These are phyloP conservation scores for Edhazardia aedis DNA, from an alignment of 371 early-diverging fungal species.

Conservation along the genomic window DNA sequence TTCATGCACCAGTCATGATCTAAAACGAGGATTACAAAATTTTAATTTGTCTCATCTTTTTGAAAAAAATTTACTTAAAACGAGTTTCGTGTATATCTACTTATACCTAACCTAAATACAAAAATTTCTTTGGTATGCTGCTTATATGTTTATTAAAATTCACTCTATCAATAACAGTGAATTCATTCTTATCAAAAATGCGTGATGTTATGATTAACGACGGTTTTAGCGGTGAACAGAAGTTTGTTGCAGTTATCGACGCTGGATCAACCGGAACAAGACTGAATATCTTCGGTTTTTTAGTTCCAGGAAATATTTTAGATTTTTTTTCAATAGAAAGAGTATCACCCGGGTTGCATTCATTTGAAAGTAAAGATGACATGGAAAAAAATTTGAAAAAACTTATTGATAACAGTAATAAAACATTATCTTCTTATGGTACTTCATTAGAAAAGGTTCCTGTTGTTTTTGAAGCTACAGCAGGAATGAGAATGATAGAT, in stretches of 20 bases:
- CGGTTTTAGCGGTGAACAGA: background rate
- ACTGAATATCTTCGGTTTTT: constrained; percentile 34
- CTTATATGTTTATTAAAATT: no score
- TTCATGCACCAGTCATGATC: no score
- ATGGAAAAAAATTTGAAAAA: constrained; percentile 3
- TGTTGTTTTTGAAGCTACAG: constrained; percentile 37
- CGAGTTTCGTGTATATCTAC: no score
- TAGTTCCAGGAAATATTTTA: background rate
- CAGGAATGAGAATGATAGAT: constrained; percentile 30
- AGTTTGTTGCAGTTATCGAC: constrained; percentile 20
- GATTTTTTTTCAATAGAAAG: background rate
- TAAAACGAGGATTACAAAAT: no score
- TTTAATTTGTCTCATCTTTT: no score
- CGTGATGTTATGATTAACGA: background rate
- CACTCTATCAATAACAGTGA: no score
- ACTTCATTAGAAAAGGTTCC: constrained; percentile 19
- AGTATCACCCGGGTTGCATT: background rate
- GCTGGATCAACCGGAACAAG: constrained; percentile 42
- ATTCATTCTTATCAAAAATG: no score
- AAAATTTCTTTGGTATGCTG: no score
- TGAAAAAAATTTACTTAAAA: no score
- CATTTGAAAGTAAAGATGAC: background rate
- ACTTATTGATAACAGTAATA: background rate
- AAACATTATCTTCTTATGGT: background rate
- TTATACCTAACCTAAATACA: no score